Conservation (phyloP, 306 rosid species). For the Trifolium fragiferum region DNA sequence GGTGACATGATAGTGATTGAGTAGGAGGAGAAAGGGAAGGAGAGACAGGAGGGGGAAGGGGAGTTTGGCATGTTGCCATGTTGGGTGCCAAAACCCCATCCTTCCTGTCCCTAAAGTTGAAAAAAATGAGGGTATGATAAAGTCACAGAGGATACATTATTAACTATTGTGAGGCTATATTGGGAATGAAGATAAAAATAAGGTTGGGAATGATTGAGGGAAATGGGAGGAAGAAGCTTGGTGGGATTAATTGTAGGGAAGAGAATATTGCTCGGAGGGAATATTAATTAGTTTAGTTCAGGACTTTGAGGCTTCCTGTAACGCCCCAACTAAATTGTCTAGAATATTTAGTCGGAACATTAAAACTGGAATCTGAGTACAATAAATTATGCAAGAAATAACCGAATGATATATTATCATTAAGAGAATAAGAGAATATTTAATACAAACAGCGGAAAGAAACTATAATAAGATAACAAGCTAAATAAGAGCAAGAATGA, state of each 20-base stretch:
- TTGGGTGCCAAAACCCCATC: slow-evolving; percentile 29
- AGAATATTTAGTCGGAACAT: no score
- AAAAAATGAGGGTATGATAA: background rate
- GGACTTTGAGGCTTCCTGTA: background rate
- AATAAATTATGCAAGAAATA: no score
- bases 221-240: background rate
- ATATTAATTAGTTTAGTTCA: background rate
- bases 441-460: no score
- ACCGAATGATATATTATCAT: no score
- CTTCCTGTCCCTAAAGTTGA: background rate
- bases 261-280: background rate
- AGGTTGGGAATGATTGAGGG: slow-evolving; percentile 10
- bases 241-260: slow-evolving; percentile 5
- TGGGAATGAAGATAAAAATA: background rate
- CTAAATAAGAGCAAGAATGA: no score
- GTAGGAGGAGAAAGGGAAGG: background rate
- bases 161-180: background rate
- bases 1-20: background rate
- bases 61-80: background rate
- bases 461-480: no score
- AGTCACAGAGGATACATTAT: background rate
- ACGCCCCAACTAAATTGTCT: no score
- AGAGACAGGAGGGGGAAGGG: slow-evolving; percentile 7
- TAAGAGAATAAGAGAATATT: no score
- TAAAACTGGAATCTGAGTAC: no score